Evolutionary conservation across 225 moss, liverwort and hornwort species (phyloP).

Genomic region (Marchantia polymorpha): DNA sequence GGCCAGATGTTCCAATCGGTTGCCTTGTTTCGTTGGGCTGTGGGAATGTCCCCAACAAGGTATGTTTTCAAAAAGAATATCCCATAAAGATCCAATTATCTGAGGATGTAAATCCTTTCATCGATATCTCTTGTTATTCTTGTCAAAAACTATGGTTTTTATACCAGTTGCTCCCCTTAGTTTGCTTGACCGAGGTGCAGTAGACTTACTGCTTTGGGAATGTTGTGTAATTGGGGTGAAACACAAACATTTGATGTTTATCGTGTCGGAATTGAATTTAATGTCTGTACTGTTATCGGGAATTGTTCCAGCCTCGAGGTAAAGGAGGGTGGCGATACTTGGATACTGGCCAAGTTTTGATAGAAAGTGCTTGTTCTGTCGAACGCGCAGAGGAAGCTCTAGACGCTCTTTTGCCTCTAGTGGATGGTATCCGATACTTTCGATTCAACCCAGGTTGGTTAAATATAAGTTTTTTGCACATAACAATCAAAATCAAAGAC

Average conservation of each 20-base stretch:
- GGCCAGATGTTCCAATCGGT: slow-evolving; percentile 88
- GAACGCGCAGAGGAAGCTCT: slow-evolving; percentile 98
- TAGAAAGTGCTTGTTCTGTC: slow-evolving; percentile 99
- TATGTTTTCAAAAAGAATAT: slow-evolving; percentile 17
- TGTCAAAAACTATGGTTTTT: background rate
- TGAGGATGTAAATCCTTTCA: no score
- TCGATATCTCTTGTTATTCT: background rate
- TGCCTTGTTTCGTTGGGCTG: slow-evolving; percentile 95
- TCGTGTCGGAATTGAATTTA: background rate
- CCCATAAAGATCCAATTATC: background rate
- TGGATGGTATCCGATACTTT: slow-evolving; percentile 89
- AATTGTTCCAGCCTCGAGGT: slow-evolving; percentile 70
- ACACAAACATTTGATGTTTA: background rate
- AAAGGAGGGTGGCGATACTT: slow-evolving; percentile 99
- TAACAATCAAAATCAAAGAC: no score
- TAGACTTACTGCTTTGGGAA: slow-evolving; percentile 1
- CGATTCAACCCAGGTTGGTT: slow-evolving; percentile 97
- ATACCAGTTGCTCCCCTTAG: background rate
- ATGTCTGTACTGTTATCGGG: slow-evolving; percentile 2
- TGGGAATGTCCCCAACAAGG: slow-evolving; percentile 88
- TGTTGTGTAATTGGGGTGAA: background rate
- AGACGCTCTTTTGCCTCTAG: slow-evolving; percentile 89
- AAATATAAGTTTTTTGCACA: no score
- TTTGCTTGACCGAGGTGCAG: background rate
- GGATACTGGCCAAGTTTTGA: slow-evolving; percentile 98